These are phyloP conservation scores for Filobasidium wieringae DNA, from an alignment of 768 basidiomycete species.

Conservation along the genomic window DNA sequence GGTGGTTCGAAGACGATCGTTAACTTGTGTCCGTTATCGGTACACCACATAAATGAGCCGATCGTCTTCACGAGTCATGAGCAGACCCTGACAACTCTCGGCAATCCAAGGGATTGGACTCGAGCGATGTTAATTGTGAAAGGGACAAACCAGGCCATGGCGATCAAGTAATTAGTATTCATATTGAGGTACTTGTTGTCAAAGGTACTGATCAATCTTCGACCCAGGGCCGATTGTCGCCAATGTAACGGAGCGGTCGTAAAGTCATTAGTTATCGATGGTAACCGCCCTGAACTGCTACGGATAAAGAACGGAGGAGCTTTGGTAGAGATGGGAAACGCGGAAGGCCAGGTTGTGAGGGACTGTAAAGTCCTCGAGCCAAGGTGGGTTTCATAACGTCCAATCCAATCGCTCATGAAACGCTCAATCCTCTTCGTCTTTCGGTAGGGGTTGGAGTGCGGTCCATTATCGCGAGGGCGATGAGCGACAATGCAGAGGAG, in stretches of 20 bases:
- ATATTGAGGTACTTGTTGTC: not conserved
- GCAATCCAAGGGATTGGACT: conserved; percentile 27
- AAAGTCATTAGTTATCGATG: conserved; percentile 33
- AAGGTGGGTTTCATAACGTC: conserved; percentile 20
- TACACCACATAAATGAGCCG: conserved; percentile 30
- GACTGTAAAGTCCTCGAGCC: conserved; percentile 39
- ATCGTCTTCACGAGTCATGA: conserved; percentile 33
- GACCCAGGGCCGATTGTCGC: conserved; percentile 34
- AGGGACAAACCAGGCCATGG: conserved; percentile 32
- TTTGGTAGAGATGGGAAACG: conserved; percentile 37
- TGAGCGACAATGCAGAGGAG: conserved; percentile 34
- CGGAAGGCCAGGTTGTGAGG: conserved; percentile 29
- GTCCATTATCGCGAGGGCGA: conserved; percentile 39
- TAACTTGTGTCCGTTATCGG: conserved; percentile 34
- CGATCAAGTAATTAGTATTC: conserved; percentile 27
- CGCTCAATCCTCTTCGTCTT: not conserved
- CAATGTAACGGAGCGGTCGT: conserved; percentile 27
- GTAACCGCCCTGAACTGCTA: conserved; percentile 35
- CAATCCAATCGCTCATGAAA: not conserved
- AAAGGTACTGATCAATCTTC: not conserved
- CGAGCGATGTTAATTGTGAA: conserved; percentile 37
- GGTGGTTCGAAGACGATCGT: conserved; percentile 33
- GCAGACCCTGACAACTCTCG: conserved; percentile 36
- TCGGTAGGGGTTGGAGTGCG: conserved; percentile 36
- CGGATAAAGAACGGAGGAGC: conserved; percentile 34